Evolutionary conservation across 768 basidiomycete genomes (phyloP).

Genomic region (Rhodosporidiobolus odoratus): DNA sequence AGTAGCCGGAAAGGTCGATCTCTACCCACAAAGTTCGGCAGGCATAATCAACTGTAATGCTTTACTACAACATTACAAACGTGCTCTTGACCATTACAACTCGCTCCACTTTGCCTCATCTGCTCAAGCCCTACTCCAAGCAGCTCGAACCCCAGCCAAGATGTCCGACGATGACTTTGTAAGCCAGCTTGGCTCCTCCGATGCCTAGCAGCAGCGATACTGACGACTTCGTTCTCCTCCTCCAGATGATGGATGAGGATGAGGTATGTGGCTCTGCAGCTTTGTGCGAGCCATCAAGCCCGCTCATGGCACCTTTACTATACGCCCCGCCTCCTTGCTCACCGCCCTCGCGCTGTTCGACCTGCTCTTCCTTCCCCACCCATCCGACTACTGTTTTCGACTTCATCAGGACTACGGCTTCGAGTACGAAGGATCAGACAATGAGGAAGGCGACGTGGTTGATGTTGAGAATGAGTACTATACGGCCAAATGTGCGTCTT

Average conservation of each 20-base stretch:
- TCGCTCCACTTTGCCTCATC: not conserved
- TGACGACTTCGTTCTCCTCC: not conserved
- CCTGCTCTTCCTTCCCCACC: not conserved
- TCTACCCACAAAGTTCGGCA: too few species aligned
- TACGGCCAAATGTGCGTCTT: slow-evolving; percentile 77
- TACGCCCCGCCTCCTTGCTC: too few species aligned
- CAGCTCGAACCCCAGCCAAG: slow-evolving; percentile 3
- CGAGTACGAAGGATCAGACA: slow-evolving; percentile 87
- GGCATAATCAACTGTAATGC: too few species aligned
- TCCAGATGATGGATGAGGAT: slow-evolving; percentile 47
- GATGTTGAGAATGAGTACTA: slow-evolving; percentile 99
- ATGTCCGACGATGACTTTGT: slow-evolving; percentile 51
- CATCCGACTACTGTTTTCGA: not conserved
- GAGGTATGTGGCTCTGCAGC: slow-evolving; percentile 37
- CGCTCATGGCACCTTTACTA: too few species aligned
- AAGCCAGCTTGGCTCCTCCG: slow-evolving; percentile 17
- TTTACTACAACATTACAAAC: too few species aligned
- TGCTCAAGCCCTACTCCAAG: not conserved
- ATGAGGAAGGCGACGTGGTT: slow-evolving; percentile 66
- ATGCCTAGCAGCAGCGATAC: not conserved
- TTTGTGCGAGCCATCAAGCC: not conserved
- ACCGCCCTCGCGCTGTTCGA: not conserved
- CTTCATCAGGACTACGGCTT: slow-evolving; percentile 76
- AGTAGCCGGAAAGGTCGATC: too few species aligned
- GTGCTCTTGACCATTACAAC: not conserved